Evolutionary conservation across 108 stramenopile species (phyloP).

Genomic region (Discostella pseudostelligera): DNA sequence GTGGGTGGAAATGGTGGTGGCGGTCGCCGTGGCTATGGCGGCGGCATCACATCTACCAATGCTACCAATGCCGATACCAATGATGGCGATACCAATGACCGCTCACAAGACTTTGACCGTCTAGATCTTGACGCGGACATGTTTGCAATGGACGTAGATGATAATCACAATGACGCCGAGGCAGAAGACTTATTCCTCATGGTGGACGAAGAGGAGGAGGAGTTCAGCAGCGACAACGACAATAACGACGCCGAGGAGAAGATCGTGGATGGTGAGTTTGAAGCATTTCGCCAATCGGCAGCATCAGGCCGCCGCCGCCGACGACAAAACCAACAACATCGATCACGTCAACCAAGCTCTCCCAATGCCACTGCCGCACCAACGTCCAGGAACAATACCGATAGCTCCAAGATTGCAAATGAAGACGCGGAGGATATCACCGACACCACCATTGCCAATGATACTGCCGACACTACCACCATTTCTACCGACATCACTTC

Average conservation of each 20-base stretch:
- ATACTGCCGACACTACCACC: background rate
- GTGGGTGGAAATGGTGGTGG: background rate
- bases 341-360: background rate
- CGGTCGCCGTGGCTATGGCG: conserved; percentile 13
- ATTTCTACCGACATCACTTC: no score
- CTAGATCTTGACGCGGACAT: background rate
- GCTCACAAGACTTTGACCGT: background rate
- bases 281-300: background rate
- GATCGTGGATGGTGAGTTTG: background rate
- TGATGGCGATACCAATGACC: conserved; percentile 9
- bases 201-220: conserved; percentile 7
- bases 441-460: background rate
- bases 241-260: background rate
- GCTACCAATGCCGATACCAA: background rate
- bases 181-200: conserved; percentile 3
- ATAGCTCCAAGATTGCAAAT: background rate
- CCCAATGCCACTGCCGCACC: background rate
- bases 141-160: background rate
- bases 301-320: background rate
- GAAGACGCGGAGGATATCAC: background rate
- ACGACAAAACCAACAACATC: background rate
- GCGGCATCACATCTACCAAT: background rate
- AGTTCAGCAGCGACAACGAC: background rate
- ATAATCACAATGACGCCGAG: background rate
- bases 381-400: background rate